Evolutionary conservation across 108 stramenopile species (phyloP).

Genomic region (Skeletonema marinoi): DNA sequence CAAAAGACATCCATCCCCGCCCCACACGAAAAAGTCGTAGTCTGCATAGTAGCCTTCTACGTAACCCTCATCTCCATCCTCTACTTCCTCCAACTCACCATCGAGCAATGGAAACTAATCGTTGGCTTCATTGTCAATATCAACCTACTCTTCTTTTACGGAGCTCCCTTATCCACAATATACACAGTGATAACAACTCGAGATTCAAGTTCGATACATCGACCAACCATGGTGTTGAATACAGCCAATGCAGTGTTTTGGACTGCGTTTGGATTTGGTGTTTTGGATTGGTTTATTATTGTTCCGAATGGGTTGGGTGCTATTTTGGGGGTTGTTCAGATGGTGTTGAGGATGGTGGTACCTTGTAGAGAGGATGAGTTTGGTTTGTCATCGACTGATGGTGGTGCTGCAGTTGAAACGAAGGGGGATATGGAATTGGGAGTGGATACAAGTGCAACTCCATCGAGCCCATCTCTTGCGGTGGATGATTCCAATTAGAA

Average conservation of each 20-base stretch:
- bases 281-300: slow-evolving; percentile 62
- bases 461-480: no score
- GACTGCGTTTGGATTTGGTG: slow-evolving; percentile 71
- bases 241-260: slow-evolving; percentile 74
- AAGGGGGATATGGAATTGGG: background rate
- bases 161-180: slow-evolving; percentile 80
- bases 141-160: slow-evolving; percentile 83
- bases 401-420: background rate
- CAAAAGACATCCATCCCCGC: slow-evolving; percentile 63
- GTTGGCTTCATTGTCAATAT: slow-evolving; percentile 71
- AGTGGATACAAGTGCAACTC: no score
- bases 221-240: slow-evolving; percentile 48
- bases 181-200: slow-evolving; percentile 49
- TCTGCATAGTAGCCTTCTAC: slow-evolving; percentile 58
- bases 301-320: slow-evolving; percentile 78
- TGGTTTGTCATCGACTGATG: background rate
- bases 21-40: slow-evolving; percentile 65
- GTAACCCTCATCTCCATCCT: slow-evolving; percentile 44
- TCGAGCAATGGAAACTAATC: slow-evolving; percentile 43
- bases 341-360: slow-evolving; percentile 46
- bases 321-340: slow-evolving; percentile 63
- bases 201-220: slow-evolving; percentile 51
- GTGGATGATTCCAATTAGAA: no score
- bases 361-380: slow-evolving; percentile 1
- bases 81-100: slow-evolving; percentile 31